A percentile compares a stretch with the other conserved stretches of the same genome.
Evolutionary conservation across 345 rosid species (phyloP).

Genomic region (Raphanus sativus): DNA sequence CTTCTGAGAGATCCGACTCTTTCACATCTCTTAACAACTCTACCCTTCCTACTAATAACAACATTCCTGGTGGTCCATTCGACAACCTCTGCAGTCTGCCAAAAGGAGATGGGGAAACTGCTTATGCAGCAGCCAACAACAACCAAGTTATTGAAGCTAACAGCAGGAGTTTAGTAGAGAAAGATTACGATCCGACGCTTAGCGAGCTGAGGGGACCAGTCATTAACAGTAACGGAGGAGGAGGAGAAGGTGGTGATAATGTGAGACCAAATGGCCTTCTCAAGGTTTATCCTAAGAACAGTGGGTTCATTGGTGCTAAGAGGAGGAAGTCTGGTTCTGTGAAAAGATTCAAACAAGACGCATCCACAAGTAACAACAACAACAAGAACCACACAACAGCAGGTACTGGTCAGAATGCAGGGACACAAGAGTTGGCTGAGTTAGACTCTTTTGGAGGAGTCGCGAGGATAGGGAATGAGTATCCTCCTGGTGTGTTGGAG

Average conservation of each 20-base stretch:
- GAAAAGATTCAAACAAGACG: constrained; percentile 87
- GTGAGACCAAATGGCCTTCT: constrained; percentile 50
- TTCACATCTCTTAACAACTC: constrained; percentile 45
- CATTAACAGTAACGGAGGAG: constrained; percentile 48
- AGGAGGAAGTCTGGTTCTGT: constrained; percentile 94
- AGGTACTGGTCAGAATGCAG: constrained; percentile 37
- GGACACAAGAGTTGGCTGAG: constrained; percentile 39
- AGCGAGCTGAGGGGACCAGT: constrained; percentile 71
- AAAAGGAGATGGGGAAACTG: not conserved
- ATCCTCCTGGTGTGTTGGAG: constrained; percentile 41
- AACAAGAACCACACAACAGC: constrained; percentile 30
- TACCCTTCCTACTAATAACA: constrained; percentile 28
- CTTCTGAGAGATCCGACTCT: constrained; percentile 44
- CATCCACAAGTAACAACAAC: constrained; percentile 37
- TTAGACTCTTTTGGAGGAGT: constrained; percentile 48
- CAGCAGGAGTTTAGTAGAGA: constrained; percentile 47
- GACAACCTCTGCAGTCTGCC: constrained; percentile 27
- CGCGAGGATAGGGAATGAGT: constrained; percentile 47
- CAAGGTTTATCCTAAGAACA: constrained; percentile 46
- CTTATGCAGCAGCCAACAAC: not conserved
- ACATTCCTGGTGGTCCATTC: constrained; percentile 28
- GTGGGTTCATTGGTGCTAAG: constrained; percentile 73
- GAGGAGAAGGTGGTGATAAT: constrained; percentile 49
- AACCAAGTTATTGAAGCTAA: constrained; percentile 43
- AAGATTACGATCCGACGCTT: constrained; percentile 83